These are phyloP conservation scores for Exophiala dermatitidis DNA, from an alignment of 2,329 filamentous ascomycete species.

Conservation along the genomic window DNA sequence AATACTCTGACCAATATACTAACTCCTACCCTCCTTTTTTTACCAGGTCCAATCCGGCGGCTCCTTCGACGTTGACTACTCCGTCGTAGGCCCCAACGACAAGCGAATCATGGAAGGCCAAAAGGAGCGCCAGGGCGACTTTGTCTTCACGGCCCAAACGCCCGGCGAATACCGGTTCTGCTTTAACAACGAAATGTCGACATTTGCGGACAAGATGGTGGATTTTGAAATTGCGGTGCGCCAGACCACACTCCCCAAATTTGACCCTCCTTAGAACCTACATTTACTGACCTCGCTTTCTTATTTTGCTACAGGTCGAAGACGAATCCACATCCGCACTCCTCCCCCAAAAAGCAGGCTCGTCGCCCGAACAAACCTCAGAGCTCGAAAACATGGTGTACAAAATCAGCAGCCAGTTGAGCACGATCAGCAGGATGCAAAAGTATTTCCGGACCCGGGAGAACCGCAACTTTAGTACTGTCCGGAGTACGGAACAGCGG, in stretches of 20 bases:
- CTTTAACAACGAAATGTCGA: conserved; percentile 98
- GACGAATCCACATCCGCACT: conserved; percentile 67
- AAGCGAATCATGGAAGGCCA: conserved; percentile 76
- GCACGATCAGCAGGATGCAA: conserved; percentile 91
- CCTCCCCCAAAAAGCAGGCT: conserved; percentile 81
- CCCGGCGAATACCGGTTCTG: conserved; percentile 91
- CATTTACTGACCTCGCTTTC: conserved; percentile 4
- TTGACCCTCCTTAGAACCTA: background rate
- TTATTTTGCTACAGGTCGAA: conserved; percentile 59
- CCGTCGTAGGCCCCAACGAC: conserved; percentile 71
- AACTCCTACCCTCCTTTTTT: background rate
- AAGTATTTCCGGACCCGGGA: conserved; percentile 99
- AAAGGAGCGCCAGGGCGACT: conserved; percentile 93
- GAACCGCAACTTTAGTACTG: conserved; percentile 98
- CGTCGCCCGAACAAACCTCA: conserved; percentile 79
- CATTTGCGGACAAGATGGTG: conserved; percentile 93
- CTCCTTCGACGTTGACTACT: conserved; percentile 94
- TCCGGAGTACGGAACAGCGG: conserved; percentile 86
- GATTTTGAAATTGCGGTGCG: conserved; percentile 94
- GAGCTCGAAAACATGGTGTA: conserved; percentile 88
- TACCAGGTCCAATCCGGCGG: conserved; percentile 90
- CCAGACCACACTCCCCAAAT: background rate
- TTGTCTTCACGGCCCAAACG: conserved; percentile 89
- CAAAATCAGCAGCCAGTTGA: conserved; percentile 87
- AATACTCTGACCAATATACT: too few relatives aligned